Evolutionary conservation across 345 rosid species (phyloP), one percentile per base, ranked within the genome.

Genomic region (Jatropha curcas): DNA sequence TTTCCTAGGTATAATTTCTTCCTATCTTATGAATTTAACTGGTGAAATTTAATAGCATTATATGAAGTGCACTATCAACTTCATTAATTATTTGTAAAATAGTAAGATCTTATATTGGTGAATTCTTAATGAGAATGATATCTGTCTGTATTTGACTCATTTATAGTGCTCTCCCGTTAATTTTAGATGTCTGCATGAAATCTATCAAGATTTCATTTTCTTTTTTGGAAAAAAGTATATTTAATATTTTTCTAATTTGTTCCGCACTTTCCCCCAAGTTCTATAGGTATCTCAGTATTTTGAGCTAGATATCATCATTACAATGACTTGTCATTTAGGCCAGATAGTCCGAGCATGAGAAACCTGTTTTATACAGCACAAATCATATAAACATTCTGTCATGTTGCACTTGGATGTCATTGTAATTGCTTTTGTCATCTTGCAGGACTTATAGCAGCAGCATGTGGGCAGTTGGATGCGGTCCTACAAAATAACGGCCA

Each of bases 391-490:
- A n/a, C 34, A 35, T 52, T 30, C 24, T 34, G 28, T 35, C 34
- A 5, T 68, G 12, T n/a, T n/a, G n/a, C n/a, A 0, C 35, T 27
- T 11, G 0, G n/a, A 22, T n/a, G 55, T 30, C 27, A 22, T 45
- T 35, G 10, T 46, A 35, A 30, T 63, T 53, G 11, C 27, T 62
- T n/a, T 24, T 43, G 69, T 41, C 4, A 53, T 66, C 46, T 70
- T 12, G 17, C 89, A 90, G 94, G 96, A 73, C 90, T 90, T 35
- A 76, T 88, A 56, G 90, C 88, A 55, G 92, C 96, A 61, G 84
- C 96, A 10, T 80, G 88, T 33, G 88, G 92, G 72, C 88, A 86
- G 57, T 72, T 88, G 77, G 91, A 90, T 37, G 50, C 74, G 37
- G 78, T 83, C 43, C 34, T 84, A 35, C 71, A 80, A 60, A 86